A percentile compares a stretch with the other conserved stretches of the same genome.
These are phyloP conservation scores for Entomophthora muscae DNA, from an alignment of 371 early-diverging fungal genomes.

Conservation along the genomic window DNA sequence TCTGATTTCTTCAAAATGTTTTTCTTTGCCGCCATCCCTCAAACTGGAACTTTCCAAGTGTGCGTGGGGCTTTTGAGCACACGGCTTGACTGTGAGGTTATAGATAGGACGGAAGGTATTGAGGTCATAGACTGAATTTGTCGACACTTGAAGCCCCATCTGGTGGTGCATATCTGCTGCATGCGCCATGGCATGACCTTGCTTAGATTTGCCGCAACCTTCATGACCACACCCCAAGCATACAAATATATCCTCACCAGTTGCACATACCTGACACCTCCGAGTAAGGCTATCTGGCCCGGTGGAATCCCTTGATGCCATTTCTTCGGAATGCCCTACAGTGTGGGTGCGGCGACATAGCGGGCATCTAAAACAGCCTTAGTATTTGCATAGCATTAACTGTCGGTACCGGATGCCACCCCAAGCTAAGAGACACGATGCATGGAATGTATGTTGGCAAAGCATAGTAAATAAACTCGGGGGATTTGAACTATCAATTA, in stretches of 20 bases:
- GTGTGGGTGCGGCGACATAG: neutral
- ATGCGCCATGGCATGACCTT: neutral
- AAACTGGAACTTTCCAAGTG: neutral
- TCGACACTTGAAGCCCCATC: neutral
- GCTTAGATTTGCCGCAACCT: neutral
- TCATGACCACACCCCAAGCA: neutral
- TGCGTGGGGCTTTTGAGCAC: neutral
- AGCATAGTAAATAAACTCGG: neutral
- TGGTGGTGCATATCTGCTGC: neutral
- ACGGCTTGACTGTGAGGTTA: neutral
- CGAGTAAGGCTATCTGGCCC: neutral
- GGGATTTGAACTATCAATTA: neutral
- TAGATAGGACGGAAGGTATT: neutral
- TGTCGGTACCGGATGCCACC: neutral
- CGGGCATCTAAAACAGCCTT: neutral
- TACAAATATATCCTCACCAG: neutral
- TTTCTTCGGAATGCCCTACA: neutral
- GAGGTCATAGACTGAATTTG: neutral
- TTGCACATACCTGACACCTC: neutral
- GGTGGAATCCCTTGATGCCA: neutral
- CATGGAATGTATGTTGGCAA: neutral
- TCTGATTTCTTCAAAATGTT: neutral
- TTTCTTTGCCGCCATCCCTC: neutral
- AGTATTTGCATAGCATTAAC: no score
- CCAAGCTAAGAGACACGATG: neutral